Conservation (phyloP, 2,329 filamentous ascomycete genomes). For the Cordyceps sp. region DNA sequence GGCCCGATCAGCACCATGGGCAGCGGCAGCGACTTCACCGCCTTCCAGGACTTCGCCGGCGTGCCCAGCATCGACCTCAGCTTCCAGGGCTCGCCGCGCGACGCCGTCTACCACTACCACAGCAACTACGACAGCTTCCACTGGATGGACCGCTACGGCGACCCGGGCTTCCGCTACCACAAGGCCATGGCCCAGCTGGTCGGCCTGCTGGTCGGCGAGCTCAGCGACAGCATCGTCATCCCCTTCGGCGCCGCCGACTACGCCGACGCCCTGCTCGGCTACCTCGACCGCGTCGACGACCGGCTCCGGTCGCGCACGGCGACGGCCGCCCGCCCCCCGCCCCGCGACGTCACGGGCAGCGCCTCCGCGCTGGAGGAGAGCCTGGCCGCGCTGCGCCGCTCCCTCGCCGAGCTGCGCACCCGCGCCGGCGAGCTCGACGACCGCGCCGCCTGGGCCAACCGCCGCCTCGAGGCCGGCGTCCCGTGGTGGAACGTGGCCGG, state of each 20-base stretch:
- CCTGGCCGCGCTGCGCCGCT: conserved; percentile 20
- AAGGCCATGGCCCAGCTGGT: conserved; percentile 48
- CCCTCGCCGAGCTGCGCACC: conserved; percentile 18
- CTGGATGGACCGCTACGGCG: conserved; percentile 76
- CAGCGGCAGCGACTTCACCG: conserved; percentile 58
- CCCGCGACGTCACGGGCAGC: conserved; percentile 15
- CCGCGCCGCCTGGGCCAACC: conserved; percentile 22
- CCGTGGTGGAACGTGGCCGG: conserved; percentile 69
- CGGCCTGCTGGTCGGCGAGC: conserved; percentile 40
- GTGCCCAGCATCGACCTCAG: conserved; percentile 48
- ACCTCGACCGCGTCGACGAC: conserved; percentile 32
- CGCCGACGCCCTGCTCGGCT: conserved; percentile 33
- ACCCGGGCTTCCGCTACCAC: conserved; percentile 52
- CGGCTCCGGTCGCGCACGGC: conserved; percentile 22
- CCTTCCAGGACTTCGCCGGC: conserved; percentile 57
- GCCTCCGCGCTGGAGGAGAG: conserved; percentile 20
- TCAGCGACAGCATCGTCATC: conserved; percentile 45
- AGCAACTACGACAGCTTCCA: conserved; percentile 81
- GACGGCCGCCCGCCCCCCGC: conserved; percentile 6
- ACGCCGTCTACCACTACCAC: conserved; percentile 66
- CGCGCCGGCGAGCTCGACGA: conserved; percentile 28
- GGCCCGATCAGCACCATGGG: conserved; percentile 49
- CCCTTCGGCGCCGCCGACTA: conserved; percentile 50
- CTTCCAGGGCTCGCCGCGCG: conserved; percentile 27
- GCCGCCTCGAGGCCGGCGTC: conserved; percentile 32